phyloP scores from a whole-genome alignment of 2,329 filamentous ascomycete genomes.

The Fonsecaea pedrosoi region DNA sequence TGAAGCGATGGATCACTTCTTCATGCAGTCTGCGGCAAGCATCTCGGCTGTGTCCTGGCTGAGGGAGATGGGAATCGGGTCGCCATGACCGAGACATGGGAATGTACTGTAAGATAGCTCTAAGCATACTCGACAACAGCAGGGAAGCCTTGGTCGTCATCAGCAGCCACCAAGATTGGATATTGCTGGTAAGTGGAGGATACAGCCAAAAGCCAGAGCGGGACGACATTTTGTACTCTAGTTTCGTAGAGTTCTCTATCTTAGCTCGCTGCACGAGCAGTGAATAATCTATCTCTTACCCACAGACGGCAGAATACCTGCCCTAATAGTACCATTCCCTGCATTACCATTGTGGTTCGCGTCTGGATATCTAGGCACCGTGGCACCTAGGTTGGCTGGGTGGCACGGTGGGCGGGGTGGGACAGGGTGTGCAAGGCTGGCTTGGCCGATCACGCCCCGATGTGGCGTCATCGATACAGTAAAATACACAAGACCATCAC shows the following conservation, averaged over 20 bases:
- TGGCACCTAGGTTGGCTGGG: too few species aligned
- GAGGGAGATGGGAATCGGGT: conserved; percentile 26
- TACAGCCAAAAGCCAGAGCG: not conserved
- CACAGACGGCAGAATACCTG: not conserved
- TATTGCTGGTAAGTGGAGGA: not conserved
- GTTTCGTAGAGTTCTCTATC: not conserved
- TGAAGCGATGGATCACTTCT: conserved; percentile 26
- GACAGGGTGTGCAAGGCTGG: conserved; percentile 14
- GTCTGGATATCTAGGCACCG: not conserved
- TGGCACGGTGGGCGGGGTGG: too few species aligned
- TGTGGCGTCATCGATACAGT: conserved; percentile 24
- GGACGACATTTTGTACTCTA: conserved; percentile 10
- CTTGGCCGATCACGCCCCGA: conserved; percentile 10
- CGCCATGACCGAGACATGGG: not conserved
- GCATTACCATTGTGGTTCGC: not conserved
- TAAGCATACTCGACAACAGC: not conserved
- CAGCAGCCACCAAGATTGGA: not conserved
- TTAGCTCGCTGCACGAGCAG: not conserved
- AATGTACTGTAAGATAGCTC: not conserved
- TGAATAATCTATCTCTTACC: not conserved
- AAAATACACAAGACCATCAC: conserved; percentile 23
- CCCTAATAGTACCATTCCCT: not conserved
- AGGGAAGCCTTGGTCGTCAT: not conserved
- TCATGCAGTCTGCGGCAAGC: conserved; percentile 27
- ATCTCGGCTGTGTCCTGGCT: conserved; percentile 19